phyloP scores from a whole-genome alignment of 2,329 filamentous ascomycete genomes.

The Neopestalotiopsis clavispora region DNA sequence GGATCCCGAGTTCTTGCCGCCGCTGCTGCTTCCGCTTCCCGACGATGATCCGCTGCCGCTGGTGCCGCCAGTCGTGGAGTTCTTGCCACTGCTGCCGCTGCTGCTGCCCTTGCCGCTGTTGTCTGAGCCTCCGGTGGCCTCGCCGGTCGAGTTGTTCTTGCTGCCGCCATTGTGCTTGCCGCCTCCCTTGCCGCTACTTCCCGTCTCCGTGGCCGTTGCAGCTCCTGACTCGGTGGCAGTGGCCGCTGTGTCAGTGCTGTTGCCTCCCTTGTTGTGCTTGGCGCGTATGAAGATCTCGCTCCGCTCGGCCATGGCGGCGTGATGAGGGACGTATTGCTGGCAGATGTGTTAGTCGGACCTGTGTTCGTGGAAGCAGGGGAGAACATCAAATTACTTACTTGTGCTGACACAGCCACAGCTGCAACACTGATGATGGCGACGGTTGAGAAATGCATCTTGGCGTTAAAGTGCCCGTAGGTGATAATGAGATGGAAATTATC shows the following conservation, averaged over 20 bases:
- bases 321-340: slow-evolving; percentile 10
- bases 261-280: not conserved
- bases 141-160: slow-evolving; percentile 1
- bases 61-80: not conserved
- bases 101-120: not conserved
- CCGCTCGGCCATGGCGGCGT: not conserved
- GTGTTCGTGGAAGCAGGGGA: not conserved
- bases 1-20: not conserved
- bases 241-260: not conserved
- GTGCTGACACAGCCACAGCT: slow-evolving; percentile 8
- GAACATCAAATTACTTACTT: slow-evolving; percentile 11
- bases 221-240: not conserved
- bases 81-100: not conserved
- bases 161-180: not conserved
- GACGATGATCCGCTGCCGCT: not conserved
- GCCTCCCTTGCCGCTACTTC: not conserved
- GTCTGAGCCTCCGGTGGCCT: not conserved
- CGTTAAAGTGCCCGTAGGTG: not conserved
- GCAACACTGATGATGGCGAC: slow-evolving; percentile 7
- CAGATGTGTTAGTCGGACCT: not conserved
- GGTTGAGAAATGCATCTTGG: slow-evolving; percentile 16
- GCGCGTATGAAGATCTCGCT: slow-evolving; percentile 6
- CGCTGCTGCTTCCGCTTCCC: not conserved
- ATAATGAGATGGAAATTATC: not conserved
- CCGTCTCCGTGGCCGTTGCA: not conserved